phyloP scores from a whole-genome alignment of 2,329 filamentous ascomycete genomes.

The Exutisphaerella laricina region DNA sequence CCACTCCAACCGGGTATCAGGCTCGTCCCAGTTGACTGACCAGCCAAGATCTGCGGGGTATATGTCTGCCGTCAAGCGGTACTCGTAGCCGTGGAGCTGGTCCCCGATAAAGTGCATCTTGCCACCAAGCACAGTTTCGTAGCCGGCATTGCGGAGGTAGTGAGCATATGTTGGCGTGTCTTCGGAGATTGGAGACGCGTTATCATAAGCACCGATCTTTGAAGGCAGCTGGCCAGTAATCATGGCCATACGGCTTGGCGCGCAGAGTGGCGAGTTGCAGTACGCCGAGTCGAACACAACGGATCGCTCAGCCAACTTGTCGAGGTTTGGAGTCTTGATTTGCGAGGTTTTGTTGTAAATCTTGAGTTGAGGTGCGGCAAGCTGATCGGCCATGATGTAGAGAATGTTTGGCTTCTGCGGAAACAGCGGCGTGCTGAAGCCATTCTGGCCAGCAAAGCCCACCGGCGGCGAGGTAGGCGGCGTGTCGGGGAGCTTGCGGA shows the following conservation, averaged over 20 bases:
- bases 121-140: slow-evolving; percentile 83
- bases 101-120: slow-evolving; percentile 99
- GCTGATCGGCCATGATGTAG: slow-evolving; percentile 96
- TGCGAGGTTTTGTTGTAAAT: slow-evolving; percentile 85
- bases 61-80: slow-evolving; percentile 87
- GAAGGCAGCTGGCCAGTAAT: slow-evolving; percentile 87
- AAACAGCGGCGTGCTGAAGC: slow-evolving; percentile 36
- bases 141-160: slow-evolving; percentile 76
- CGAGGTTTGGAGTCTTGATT: slow-evolving; percentile 88
- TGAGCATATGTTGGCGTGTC: slow-evolving; percentile 90
- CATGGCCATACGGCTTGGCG: slow-evolving; percentile 89
- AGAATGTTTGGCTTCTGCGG: slow-evolving; percentile 64
- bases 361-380: slow-evolving; percentile 82
- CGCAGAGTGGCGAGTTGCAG: slow-evolving; percentile 88
- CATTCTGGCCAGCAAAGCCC: slow-evolving; percentile 35
- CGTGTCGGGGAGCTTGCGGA: slow-evolving; percentile 31
- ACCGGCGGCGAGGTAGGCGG: slow-evolving; percentile 35
- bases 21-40: slow-evolving; percentile 93
- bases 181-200: slow-evolving; percentile 75
- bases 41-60: slow-evolving; percentile 93
- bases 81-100: slow-evolving; percentile 90
- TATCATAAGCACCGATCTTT: slow-evolving; percentile 88
- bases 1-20: slow-evolving; percentile 79
- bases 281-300: slow-evolving; percentile 93
- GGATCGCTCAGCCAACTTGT: slow-evolving; percentile 70